Conservation (phyloP, 371 early-diverging fungal genomes). For the Mucor irregularis region DNA sequence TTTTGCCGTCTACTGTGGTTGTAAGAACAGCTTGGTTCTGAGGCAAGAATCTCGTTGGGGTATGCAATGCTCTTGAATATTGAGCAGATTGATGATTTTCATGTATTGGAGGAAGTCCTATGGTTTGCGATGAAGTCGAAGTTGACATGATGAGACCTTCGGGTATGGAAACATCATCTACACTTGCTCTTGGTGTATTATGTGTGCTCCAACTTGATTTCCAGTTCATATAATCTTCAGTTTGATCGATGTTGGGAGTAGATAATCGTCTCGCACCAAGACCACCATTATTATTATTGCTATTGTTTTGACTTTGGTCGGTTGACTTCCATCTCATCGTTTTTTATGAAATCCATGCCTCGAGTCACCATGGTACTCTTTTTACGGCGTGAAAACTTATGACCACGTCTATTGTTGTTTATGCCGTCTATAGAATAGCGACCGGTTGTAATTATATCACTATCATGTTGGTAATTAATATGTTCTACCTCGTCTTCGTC, state of each 20-base stretch:
- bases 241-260: conserved; percentile 7
- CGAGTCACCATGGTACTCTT: conserved; percentile 12
- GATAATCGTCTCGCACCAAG: conserved; percentile 18
- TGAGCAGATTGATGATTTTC: background rate
- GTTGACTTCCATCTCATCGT: conserved; percentile 18
- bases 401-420: background rate
- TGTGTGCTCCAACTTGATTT: conserved; percentile 15
- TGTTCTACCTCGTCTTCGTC: background rate
- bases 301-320: background rate
- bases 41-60: conserved; percentile 53
- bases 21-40: conserved; percentile 61
- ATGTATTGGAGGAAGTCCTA: background rate
- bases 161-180: conserved; percentile 2
- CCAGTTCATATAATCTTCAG: background rate
- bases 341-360: conserved; percentile 17
- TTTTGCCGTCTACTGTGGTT: conserved; percentile 40
- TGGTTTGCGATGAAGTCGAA: background rate
- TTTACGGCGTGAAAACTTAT: conserved; percentile 1
- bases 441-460: background rate
- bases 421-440: conserved; percentile 2
- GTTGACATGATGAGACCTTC: conserved; percentile 2
- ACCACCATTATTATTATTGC: too few species aligned
- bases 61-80: conserved; percentile 32
- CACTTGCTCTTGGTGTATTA: conserved; percentile 14
- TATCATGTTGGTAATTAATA: background rate